A percentile compares a stretch with the other conserved stretches of the same genome.
phyloP scores from a whole-genome alignment of 257 asterid species.

The Solanum rostratum region DNA sequence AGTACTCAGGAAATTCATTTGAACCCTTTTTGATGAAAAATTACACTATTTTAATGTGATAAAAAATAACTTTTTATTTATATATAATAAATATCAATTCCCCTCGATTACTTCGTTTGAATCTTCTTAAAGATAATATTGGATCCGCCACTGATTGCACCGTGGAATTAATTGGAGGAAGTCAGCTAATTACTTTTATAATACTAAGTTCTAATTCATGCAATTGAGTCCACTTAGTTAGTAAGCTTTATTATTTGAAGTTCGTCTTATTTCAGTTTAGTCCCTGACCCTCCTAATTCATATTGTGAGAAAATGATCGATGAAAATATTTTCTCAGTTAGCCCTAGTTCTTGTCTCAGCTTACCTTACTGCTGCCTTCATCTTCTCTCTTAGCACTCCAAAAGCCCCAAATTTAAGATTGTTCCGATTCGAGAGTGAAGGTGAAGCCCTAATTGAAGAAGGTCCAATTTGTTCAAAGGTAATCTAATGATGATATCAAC shows the following conservation, averaged over 20 bases:
- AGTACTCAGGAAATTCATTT: no score
- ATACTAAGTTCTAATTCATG: not conserved
- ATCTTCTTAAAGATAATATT: no score
- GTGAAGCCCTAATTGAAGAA: not conserved
- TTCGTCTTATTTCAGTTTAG: not conserved
- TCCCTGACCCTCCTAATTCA: not conserved
- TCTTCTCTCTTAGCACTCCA: not conserved
- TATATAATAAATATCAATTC: no score
- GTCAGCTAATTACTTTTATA: no score
- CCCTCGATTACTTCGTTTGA: no score
- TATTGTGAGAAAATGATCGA: not conserved
- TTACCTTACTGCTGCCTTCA: not conserved
- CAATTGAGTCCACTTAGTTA: not conserved
- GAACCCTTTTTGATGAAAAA: no score
- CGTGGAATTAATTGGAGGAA: no score
- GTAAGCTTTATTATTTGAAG: not conserved
- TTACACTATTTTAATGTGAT: no score
- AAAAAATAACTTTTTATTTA: no score
- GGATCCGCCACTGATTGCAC: not conserved
- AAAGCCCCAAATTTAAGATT: not conserved
- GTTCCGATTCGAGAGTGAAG: not conserved
- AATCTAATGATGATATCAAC: not conserved
- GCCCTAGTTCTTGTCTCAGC: not conserved
- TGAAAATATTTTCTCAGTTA: not conserved
- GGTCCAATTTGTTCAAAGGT: not conserved